Percentiles rank a stretch among this genome's conserved stretches.
These are phyloP conservation scores for Eutypella sp. DNA, from an alignment of 2,329 filamentous ascomycete species.

Conservation along the genomic window DNA sequence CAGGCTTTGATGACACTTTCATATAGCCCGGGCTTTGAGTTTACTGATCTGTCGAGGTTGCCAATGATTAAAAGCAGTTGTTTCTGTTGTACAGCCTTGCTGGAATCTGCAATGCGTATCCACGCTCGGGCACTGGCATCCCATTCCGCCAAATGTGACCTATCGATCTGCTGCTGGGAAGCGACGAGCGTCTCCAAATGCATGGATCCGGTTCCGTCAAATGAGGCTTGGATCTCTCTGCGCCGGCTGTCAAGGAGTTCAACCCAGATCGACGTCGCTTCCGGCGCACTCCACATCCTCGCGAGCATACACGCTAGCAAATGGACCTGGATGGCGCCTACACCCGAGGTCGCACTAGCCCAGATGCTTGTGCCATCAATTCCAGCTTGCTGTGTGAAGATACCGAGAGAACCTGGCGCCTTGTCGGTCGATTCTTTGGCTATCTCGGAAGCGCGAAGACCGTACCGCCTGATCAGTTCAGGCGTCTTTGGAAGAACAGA, in stretches of 20 bases:
- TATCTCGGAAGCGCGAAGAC: background rate
- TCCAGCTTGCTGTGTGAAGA: background rate
- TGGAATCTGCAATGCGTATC: conserved; percentile 24
- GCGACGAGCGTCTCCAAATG: background rate
- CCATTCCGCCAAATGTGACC: conserved; percentile 22
- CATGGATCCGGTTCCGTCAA: background rate
- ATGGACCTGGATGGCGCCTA: conserved; percentile 18
- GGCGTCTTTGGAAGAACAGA: background rate
- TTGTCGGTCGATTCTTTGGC: background rate
- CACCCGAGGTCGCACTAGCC: conserved; percentile 27
- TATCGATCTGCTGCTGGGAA: conserved; percentile 10
- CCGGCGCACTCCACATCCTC: conserved; percentile 19
- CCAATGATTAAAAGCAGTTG: conserved; percentile 25
- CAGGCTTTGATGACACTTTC: conserved; percentile 25
- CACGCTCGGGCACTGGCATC: conserved; percentile 28
- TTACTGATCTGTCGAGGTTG: conserved; percentile 22
- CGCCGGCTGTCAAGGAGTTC: conserved; percentile 21
- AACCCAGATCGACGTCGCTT: conserved; percentile 30
- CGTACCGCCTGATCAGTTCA: background rate
- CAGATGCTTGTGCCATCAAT: conserved; percentile 24
- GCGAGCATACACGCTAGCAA: conserved; percentile 32
- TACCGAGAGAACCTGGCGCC: background rate
- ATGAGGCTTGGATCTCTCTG: conserved; percentile 5
- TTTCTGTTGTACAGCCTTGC: conserved; percentile 14
- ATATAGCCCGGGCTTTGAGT: conserved; percentile 17